phyloP scores from a whole-genome alignment of 805 yeast genomes.

The Pichia gijzeniarum region DNA sequence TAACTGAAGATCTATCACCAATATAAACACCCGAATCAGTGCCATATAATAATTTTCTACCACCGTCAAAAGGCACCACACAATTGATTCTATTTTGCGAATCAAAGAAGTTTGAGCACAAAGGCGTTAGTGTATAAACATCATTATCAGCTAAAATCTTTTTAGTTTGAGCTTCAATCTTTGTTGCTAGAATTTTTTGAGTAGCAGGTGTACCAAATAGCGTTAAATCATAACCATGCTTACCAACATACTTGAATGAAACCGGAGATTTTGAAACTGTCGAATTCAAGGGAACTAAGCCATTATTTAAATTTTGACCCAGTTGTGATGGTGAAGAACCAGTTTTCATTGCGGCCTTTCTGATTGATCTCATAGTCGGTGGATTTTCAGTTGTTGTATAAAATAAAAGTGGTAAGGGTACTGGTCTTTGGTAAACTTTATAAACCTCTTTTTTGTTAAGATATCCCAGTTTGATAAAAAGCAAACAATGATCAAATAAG shows the following conservation, averaged over 20 bases:
- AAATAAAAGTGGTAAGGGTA: constrained; percentile 70
- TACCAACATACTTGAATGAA: constrained; percentile 47
- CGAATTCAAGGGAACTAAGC: constrained; percentile 20
- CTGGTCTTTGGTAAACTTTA: constrained; percentile 85
- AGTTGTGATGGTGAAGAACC: constrained; percentile 28
- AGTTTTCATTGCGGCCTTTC: constrained; percentile 34
- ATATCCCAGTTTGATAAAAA: constrained; percentile 79
- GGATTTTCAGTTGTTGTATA: constrained; percentile 74
- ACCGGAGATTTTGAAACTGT: constrained; percentile 37
- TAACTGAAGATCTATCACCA: constrained; percentile 49
- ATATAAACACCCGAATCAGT: constrained; percentile 88
- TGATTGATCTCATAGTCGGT: constrained; percentile 48
- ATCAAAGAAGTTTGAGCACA: constrained; percentile 71
- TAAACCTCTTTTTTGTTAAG: constrained; percentile 88
- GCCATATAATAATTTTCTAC: constrained; percentile 82
- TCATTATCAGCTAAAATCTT: constrained; percentile 66
- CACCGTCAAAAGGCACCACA: constrained; percentile 92
- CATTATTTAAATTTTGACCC: constrained; percentile 16
- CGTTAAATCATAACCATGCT: constrained; percentile 48
- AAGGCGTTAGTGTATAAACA: constrained; percentile 69
- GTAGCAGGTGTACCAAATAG: constrained; percentile 52
- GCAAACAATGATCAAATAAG: constrained; percentile 78
- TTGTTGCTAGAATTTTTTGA: constrained; percentile 75
- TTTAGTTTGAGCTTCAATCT: constrained; percentile 72
- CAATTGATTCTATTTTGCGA: constrained; percentile 76